Conservation (phyloP, 1,139 yeast genomes). For the Arxiozyma slooffiae region DNA sequence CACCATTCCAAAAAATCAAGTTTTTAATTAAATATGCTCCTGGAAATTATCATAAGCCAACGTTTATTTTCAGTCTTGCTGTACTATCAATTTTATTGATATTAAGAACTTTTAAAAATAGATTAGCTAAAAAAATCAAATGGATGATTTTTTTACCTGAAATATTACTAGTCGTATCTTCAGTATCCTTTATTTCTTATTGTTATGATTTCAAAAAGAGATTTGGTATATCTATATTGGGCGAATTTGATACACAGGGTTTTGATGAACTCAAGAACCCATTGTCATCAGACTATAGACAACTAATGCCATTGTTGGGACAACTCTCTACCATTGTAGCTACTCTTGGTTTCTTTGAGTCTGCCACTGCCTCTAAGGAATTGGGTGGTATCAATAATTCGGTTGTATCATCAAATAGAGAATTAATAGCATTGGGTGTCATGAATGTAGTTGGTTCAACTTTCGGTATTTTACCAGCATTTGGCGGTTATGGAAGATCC, state of each 20-base stretch:
- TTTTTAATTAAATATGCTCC: conserved; percentile 43
- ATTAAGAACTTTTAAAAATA: conserved; percentile 38
- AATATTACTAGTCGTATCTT: conserved; percentile 61
- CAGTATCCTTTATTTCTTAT: conserved; percentile 51
- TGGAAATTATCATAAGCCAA: conserved; percentile 38
- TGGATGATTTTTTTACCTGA: conserved; percentile 57
- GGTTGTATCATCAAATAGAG: conserved; percentile 66
- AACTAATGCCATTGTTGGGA: conserved; percentile 32
- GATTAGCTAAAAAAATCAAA: conserved; percentile 28
- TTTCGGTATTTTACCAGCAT: conserved; percentile 76
- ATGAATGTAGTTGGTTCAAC: conserved; percentile 58
- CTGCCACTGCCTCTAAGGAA: conserved; percentile 85
- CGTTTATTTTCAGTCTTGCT: conserved; percentile 43
- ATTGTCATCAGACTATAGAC: conserved; percentile 31
- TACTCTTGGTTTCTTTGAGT: conserved; percentile 83
- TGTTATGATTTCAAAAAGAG: conserved; percentile 43
- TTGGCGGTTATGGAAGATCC: conserved; percentile 94
- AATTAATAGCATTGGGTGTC: conserved; percentile 71
- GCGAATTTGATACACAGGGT: conserved; percentile 44
- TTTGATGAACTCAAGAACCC: conserved; percentile 42
- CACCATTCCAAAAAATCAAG: conserved; percentile 61
- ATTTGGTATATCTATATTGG: conserved; percentile 58
- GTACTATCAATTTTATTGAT: conserved; percentile 40
- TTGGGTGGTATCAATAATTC: conserved; percentile 56
- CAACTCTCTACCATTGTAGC: conserved; percentile 68